These are phyloP conservation scores for Aspergillus ruber DNA, from an alignment of 2,329 filamentous ascomycete genomes.

Conservation along the genomic window DNA sequence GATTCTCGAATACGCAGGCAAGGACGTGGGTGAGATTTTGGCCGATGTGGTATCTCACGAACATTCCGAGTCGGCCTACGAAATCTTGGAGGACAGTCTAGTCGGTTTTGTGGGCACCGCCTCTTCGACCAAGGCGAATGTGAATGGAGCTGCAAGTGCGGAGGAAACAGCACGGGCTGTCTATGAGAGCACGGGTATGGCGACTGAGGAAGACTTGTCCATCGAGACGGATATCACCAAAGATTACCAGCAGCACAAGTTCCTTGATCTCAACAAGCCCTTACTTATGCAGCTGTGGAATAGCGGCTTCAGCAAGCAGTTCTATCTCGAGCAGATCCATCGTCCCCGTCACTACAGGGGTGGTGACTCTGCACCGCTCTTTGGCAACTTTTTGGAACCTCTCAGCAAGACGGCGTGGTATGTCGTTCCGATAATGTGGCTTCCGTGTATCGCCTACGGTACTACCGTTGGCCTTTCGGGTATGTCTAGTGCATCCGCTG, in stretches of 20 bases:
- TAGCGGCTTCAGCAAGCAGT: constrained; percentile 86
- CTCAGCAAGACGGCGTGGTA: constrained; percentile 93
- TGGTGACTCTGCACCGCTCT: constrained; percentile 83
- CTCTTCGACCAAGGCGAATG: constrained; percentile 44
- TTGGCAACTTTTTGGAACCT: constrained; percentile 99
- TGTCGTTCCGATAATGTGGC: constrained; percentile 75
- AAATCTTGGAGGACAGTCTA: constrained; percentile 80
- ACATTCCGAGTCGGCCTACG: constrained; percentile 91
- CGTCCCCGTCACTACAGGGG: constrained; percentile 93
- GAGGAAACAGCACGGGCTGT: constrained; percentile 16
- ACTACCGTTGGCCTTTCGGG: constrained; percentile 59
- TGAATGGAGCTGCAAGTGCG: constrained; percentile 16
- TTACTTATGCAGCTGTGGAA: constrained; percentile 82
- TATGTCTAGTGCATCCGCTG: constrained; percentile 44
- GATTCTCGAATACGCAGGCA: constrained; percentile 82
- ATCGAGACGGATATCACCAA: constrained; percentile 69
- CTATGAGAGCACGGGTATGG: constrained; percentile 70
- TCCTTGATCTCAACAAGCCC: constrained; percentile 79
- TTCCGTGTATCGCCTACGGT: constrained; percentile 72
- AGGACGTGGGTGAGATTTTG: constrained; percentile 76
- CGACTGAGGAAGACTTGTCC: constrained; percentile 75
- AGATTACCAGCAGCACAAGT: constrained; percentile 89
- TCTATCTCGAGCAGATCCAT: constrained; percentile 94
- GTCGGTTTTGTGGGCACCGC: constrained; percentile 70
- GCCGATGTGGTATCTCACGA: constrained; percentile 74